These are phyloP conservation scores for Eruca vesicaria DNA, from an alignment of 441 rosid species.

Conservation along the genomic window DNA sequence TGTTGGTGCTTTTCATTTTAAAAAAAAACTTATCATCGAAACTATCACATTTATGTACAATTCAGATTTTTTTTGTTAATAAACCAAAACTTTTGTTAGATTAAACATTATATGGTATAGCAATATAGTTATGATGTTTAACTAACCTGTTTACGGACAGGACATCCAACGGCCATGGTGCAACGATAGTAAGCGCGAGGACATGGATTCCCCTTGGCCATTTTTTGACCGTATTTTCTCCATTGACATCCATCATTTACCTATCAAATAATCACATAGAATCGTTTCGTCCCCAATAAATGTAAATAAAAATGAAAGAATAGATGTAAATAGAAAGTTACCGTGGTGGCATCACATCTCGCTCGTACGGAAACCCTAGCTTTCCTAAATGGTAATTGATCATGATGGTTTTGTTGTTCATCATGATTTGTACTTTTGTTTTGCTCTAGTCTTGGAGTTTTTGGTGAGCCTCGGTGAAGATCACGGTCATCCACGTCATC, in stretches of 20 bases:
- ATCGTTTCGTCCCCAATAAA: neutral
- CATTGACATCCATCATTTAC: conserved; percentile 84
- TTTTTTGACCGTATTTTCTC: conserved; percentile 88
- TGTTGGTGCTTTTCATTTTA: neutral
- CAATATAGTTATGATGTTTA: neutral
- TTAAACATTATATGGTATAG: neutral
- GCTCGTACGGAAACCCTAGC: conserved; percentile 91
- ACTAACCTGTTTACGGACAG: conserved; percentile 83
- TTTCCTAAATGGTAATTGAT: conserved; percentile 53
- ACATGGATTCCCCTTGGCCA: conserved; percentile 88
- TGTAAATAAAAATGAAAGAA: neutral
- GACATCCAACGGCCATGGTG: conserved; percentile 83
- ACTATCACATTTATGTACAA: neutral
- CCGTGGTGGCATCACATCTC: conserved; percentile 80
- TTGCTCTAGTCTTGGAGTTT: conserved; percentile 46
- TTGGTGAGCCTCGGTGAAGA: conserved; percentile 44
- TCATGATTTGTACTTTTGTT: conserved; percentile 26
- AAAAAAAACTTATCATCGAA: neutral
- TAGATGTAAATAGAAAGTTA: conserved; percentile 19
- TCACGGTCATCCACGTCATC: conserved; percentile 43
- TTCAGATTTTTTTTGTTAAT: neutral
- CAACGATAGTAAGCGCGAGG: conserved; percentile 93
- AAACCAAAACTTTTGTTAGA: neutral
- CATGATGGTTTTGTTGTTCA: conserved; percentile 44
- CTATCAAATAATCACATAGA: conserved; percentile 31